phyloP scores from a whole-genome alignment of 164 flowering plant genomes.

The Buxus sempervirens region DNA sequence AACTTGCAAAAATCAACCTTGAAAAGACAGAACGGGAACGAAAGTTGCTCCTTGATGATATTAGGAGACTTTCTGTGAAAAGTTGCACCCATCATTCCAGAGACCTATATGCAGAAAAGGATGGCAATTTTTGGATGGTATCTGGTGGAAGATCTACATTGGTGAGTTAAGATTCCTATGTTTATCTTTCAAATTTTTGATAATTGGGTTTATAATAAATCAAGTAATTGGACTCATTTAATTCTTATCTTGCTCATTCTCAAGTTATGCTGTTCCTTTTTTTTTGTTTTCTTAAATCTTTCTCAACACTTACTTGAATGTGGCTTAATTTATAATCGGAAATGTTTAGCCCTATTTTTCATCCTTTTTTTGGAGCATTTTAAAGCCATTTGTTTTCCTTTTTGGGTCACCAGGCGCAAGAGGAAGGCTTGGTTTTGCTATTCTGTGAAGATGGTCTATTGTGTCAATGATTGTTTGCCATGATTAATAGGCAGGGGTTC shows the following conservation, averaged over 20 bases:
- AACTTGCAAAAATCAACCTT: conserved; percentile 78
- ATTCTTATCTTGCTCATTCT: neutral
- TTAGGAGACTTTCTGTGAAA: conserved; percentile 62
- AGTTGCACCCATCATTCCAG: conserved; percentile 38
- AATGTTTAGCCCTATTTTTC: too few species aligned
- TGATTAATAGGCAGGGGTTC: too few species aligned
- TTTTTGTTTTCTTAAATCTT: too few species aligned
- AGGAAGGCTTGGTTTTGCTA: too few species aligned
- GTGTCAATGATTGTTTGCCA: too few species aligned
- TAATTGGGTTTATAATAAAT: neutral
- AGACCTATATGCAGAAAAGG: conserved; percentile 43
- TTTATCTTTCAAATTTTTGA: neutral
- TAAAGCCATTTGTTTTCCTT: too few species aligned
- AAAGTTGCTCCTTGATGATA: conserved; percentile 74
- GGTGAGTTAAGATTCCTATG: conserved; percentile 49
- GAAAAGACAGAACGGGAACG: conserved; percentile 73
- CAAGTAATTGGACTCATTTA: neutral
- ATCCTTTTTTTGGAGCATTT: too few species aligned
- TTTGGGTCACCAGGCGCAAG: too few species aligned
- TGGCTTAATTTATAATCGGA: too few species aligned
- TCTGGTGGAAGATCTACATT: conserved; percentile 53
- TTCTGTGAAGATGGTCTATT: too few species aligned
- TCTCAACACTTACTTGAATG: too few species aligned
- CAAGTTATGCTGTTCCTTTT: too few species aligned
- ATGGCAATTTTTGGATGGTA: conserved; percentile 75